Conservation (phyloP, 345 rosid species). For the Eucalyptus pauciflora region DNA sequence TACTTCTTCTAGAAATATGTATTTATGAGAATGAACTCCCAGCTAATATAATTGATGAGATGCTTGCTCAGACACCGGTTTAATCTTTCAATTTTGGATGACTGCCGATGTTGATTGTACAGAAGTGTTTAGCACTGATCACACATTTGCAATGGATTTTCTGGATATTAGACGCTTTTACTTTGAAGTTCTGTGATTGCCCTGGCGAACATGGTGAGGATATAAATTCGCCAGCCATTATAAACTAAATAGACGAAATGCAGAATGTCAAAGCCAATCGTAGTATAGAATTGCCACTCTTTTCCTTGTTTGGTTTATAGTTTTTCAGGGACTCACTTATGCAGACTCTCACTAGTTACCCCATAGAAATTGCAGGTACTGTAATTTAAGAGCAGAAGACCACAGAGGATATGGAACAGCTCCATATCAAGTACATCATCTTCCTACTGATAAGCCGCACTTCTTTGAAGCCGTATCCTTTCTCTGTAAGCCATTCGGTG, state of each 20-base stretch:
- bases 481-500: background rate
- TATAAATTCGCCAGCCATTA: background rate
- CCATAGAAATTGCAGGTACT: background rate
- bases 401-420: background rate
- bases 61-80: background rate
- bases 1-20: background rate
- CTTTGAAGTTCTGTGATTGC: background rate
- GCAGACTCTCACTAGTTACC: background rate
- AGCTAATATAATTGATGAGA: background rate
- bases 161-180: background rate
- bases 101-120: background rate
- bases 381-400: background rate
- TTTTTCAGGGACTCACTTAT: background rate
- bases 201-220: background rate
- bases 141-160: background rate
- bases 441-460: background rate
- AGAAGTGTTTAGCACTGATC: background rate
- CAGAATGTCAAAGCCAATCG: background rate
- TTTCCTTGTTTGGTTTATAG: background rate
- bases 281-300: background rate
- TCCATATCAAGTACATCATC: background rate
- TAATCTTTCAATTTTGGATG: background rate
- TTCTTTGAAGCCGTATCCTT: background rate
- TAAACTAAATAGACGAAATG: background rate
- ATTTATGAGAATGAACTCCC: background rate